Evolutionary conservation across 129 eudicot species (phyloP), one percentile per base, ranked within the genome.

Genomic region (Tagetes patula): DNA sequence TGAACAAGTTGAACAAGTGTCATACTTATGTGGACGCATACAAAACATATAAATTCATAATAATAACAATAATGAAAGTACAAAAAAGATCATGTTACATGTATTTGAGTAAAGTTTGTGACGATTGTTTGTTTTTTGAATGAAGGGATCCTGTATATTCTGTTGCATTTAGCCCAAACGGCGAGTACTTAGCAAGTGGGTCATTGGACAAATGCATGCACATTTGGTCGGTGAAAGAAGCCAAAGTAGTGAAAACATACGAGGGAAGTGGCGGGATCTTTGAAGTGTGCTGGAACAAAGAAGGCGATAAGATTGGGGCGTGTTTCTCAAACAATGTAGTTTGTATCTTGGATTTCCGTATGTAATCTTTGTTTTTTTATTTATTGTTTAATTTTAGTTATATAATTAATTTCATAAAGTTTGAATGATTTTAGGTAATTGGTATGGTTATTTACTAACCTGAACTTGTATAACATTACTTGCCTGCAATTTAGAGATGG

Each of bases 241-340:
- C 81, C 3, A 89, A 73, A 79, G 83, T 92, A 3, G 87, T 92
- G 72, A 89, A 81, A 78, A 87, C 96, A 0, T 92, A 83, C 84
- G 76, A 50, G 2, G 96, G 98, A 14, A 87, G 82, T 70, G 98
- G 98, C 34, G 90, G 98, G 47, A 92, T 92, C 49, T 92, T 89
- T 69, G 96, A 92, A 79, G 96, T 92, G 32, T 87, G 96, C 47
- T 92, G 98, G 98, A 92, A 92, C 88, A 89, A 92, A 79, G 94
- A 92, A 80, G 98, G 98, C 1, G 83, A 89, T 46, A 92, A 87
- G 69, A 77, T 92, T 45, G 96, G 91, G 65, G 98, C 90, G 3
- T 92, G 96, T 79, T 89, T 83, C 50, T 85, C 91, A 13, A 81
- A 89, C 87, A 89, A 89, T 36, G 86, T 84, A 14, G 95, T 92